Evolutionary conservation across 2,329 filamentous ascomycete genomes (phyloP).

Genomic region (Lomentospora prolificans): DNA sequence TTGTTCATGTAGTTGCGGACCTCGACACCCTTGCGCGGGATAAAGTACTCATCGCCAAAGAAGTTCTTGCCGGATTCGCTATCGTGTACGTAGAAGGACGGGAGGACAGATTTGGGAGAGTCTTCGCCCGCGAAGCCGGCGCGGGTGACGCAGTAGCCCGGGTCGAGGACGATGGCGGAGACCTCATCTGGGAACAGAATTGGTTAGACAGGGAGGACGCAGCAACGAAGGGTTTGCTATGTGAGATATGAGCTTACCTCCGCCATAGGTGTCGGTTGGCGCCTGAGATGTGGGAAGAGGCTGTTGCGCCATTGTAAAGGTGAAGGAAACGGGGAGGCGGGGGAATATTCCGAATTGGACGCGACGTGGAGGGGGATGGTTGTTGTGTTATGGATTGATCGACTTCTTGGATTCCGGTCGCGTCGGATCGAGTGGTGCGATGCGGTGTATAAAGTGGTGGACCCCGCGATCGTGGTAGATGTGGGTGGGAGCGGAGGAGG

Average conservation of each 20-base stretch:
- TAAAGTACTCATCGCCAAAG: constrained; percentile 86
- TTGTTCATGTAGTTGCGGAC: constrained; percentile 86
- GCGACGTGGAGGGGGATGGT: neutral
- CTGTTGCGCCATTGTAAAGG: constrained; percentile 42
- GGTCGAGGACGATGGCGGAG: constrained; percentile 90
- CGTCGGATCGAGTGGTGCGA: neutral
- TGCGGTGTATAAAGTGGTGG: neutral
- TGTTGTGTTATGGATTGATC: neutral
- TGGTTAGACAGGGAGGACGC: neutral
- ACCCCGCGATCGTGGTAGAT: constrained; percentile 1
- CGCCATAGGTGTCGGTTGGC: constrained; percentile 54
- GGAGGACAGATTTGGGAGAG: constrained; percentile 84
- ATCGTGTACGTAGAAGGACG: constrained; percentile 72
- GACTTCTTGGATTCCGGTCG: neutral
- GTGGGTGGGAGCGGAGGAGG: neutral
- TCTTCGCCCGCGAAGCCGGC: constrained; percentile 98
- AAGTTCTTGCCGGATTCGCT: constrained; percentile 44
- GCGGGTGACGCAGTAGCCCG: constrained; percentile 82
- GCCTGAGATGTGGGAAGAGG: constrained; percentile 44
- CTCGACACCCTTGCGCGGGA: constrained; percentile 65
- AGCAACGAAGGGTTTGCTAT: neutral
- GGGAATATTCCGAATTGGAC: neutral
- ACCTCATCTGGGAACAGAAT: constrained; percentile 65
- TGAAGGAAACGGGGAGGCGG: constrained; percentile 8
- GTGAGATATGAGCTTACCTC: constrained; percentile 37